A percentile compares a stretch with the other conserved stretches of the same genome.
Evolutionary conservation across 2,329 filamentous ascomycete genomes (phyloP).

Genomic region (Dothistroma pini): DNA sequence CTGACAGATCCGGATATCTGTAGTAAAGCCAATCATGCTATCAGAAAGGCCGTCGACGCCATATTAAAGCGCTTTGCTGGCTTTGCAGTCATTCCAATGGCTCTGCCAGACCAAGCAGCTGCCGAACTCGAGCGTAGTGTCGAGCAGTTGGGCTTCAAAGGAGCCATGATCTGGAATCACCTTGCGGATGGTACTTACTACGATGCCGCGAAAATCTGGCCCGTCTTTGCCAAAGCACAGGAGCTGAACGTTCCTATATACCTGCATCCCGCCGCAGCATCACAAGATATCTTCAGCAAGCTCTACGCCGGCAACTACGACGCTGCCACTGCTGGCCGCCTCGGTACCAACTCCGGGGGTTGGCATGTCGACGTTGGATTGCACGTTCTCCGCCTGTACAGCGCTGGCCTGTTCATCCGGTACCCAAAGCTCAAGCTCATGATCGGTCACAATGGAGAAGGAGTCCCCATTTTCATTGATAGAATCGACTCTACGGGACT

Average conservation of each 20-base stretch:
- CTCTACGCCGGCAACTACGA: slow-evolving; percentile 39
- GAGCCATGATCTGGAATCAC: slow-evolving; percentile 31
- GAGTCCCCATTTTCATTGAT: slow-evolving; percentile 54
- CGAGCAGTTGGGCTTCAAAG: slow-evolving; percentile 24
- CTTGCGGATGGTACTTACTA: slow-evolving; percentile 25
- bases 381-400: slow-evolving; percentile 49
- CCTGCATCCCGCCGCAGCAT: slow-evolving; percentile 46
- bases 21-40: slow-evolving; percentile 24
- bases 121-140: slow-evolving; percentile 27
- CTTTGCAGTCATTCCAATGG: slow-evolving; percentile 31
- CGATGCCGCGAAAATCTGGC: slow-evolving; percentile 24
- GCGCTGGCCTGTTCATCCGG: slow-evolving; percentile 52
- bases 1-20: slow-evolving; percentile 16
- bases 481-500: slow-evolving; percentile 33
- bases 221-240: slow-evolving; percentile 30
- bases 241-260: slow-evolving; percentile 49
- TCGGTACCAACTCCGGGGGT: slow-evolving; percentile 44
- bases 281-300: slow-evolving; percentile 33
- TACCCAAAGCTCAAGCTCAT: slow-evolving; percentile 54
- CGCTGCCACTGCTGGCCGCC: slow-evolving; percentile 17
- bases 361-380: slow-evolving; percentile 51
- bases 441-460: slow-evolving; percentile 55
- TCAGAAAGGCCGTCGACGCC: slow-evolving; percentile 17
- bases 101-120: slow-evolving; percentile 23
- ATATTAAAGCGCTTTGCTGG: slow-evolving; percentile 24